Conservation (phyloP, 2,329 filamentous ascomycete genomes). For the Lasiodiplodia theobromae region DNA sequence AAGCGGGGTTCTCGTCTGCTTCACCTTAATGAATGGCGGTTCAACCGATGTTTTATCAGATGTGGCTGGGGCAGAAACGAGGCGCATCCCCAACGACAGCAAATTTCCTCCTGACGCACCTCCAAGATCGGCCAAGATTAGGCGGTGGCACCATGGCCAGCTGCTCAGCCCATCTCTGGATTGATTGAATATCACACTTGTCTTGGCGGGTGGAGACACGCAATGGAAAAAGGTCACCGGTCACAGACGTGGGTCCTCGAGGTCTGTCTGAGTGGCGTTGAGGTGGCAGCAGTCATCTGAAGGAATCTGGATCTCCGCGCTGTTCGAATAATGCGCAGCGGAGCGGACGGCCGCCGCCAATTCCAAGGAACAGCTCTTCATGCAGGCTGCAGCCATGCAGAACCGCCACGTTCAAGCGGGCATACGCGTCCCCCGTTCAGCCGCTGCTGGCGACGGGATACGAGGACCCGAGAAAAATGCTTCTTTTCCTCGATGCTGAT, state of each 20-base stretch:
- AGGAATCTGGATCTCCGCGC: background rate
- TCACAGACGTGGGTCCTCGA: background rate
- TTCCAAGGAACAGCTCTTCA: too few species aligned
- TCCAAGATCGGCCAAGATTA: background rate
- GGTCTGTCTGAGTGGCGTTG: background rate
- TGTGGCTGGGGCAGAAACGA: background rate
- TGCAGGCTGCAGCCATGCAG: background rate
- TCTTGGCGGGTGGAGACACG: background rate
- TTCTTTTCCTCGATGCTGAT: background rate
- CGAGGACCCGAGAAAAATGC: background rate
- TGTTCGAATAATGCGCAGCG: background rate
- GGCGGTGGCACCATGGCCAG: background rate
- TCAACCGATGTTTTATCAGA: conserved; percentile 22
- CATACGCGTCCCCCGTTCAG: background rate
- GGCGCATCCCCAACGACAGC: background rate
- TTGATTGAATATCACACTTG: background rate
- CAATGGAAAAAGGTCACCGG: background rate
- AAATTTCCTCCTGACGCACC: conserved; percentile 4
- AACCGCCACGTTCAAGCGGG: background rate
- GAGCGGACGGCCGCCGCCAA: too few species aligned
- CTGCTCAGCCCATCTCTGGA: background rate
- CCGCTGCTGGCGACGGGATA: conserved; percentile 4
- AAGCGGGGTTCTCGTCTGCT: conserved; percentile 11
- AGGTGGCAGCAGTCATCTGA: background rate
- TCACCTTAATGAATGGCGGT: conserved; percentile 19